These are phyloP conservation scores for Sporothrix mexicana DNA, from an alignment of 2,329 filamentous ascomycete genomes.

Conservation along the genomic window DNA sequence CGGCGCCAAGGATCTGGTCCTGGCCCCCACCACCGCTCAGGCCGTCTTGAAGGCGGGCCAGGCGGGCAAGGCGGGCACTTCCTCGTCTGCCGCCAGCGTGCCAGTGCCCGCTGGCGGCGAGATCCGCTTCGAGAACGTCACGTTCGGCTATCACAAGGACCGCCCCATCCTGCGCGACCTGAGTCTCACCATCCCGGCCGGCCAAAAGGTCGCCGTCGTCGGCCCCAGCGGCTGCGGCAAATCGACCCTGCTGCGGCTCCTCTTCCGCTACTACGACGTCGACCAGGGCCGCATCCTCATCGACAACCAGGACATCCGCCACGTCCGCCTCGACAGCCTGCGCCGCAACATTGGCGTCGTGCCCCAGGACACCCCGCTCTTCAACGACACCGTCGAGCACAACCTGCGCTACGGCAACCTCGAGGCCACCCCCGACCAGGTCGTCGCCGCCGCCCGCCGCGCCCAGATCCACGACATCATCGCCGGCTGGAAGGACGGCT, in stretches of 20 bases:
- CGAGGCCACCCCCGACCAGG: slow-evolving; percentile 69
- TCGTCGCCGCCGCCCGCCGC: slow-evolving; percentile 77
- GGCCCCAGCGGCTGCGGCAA: slow-evolving; percentile 96
- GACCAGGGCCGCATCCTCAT: slow-evolving; percentile 85
- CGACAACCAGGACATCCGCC: slow-evolving; percentile 88
- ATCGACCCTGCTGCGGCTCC: slow-evolving; percentile 84
- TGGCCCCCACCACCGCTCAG: slow-evolving; percentile 51
- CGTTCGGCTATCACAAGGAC: slow-evolving; percentile 87
- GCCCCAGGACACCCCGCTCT: slow-evolving; percentile 93
- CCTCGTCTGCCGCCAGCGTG: background rate
- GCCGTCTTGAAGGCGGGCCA: background rate
- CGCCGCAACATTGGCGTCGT: slow-evolving; percentile 90
- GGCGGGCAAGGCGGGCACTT: too few relatives aligned
- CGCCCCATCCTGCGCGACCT: slow-evolving; percentile 86
- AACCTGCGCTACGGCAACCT: slow-evolving; percentile 94
- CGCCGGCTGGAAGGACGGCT: slow-evolving; percentile 80
- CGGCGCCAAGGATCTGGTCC: slow-evolving; percentile 72
- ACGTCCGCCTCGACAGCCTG: slow-evolving; percentile 81
- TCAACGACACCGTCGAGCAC: slow-evolving; percentile 94
- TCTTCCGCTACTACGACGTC: slow-evolving; percentile 95
- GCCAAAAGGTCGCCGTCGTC: slow-evolving; percentile 94
- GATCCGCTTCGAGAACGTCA: slow-evolving; percentile 93
- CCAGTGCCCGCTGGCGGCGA: too few relatives aligned
- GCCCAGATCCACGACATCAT: slow-evolving; percentile 87
- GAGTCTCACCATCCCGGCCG: slow-evolving; percentile 86